phyloP scores from a whole-genome alignment of 805 yeast genomes.

The Barnettozyma siamensis region DNA sequence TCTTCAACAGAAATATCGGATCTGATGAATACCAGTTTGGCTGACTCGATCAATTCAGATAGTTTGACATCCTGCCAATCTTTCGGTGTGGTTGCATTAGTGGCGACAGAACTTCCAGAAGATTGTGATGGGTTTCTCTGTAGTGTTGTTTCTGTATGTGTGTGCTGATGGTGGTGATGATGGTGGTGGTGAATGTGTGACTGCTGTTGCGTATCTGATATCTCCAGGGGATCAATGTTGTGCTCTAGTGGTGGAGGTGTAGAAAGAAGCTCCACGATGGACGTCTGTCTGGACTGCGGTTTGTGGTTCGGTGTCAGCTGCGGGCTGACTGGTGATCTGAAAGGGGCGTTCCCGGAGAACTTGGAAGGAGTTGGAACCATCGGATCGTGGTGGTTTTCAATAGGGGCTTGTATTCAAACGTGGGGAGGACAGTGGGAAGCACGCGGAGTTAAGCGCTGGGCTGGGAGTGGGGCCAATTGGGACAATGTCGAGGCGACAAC shows the following conservation, averaged over 20 bases:
- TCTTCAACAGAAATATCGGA: conserved; percentile 71
- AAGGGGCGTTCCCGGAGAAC: conserved; percentile 27
- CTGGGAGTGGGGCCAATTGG: too few species aligned
- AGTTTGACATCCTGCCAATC: conserved; percentile 76
- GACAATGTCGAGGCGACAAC: too few species aligned
- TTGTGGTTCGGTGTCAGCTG: conserved; percentile 25
- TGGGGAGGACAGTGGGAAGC: conserved; percentile 11
- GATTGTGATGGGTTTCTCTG: conserved; percentile 25
- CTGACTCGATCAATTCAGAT: conserved; percentile 69
- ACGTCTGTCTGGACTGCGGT: conserved; percentile 45
- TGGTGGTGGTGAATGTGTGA: not conserved
- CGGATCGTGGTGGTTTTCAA: too few species aligned
- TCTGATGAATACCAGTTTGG: conserved; percentile 66
- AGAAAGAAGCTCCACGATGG: conserved; percentile 68
- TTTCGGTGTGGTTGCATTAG: conserved; percentile 49
- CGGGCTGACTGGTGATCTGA: conserved; percentile 27
- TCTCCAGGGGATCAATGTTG: conserved; percentile 9
- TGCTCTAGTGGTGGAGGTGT: conserved; percentile 64
- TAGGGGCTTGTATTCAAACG: conserved; percentile 6
- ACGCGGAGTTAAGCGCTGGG: too few species aligned
- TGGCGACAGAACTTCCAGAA: conserved; percentile 56
- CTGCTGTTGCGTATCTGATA: not conserved
- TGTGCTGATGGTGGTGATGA: not conserved
- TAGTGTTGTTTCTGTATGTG: conserved; percentile 9
- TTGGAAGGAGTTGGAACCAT: conserved; percentile 26